Base-by-base conservation (phyloP, 495 filamentous ascomycete genomes). In the Glarea lozoyensis region DNA sequence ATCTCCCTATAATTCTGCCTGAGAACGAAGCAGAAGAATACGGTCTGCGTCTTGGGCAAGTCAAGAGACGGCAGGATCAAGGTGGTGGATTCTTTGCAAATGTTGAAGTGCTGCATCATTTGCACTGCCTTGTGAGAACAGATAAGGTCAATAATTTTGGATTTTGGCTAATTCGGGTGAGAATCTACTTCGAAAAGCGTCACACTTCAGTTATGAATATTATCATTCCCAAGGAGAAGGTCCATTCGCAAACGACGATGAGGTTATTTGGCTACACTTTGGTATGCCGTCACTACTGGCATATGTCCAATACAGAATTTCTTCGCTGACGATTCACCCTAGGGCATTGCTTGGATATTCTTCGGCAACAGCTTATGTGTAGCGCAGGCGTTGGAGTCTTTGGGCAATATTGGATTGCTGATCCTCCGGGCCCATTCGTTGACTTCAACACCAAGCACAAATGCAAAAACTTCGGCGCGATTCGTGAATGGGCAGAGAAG, bases 331-430 rank as follows among this genome's bases (percentile, higher is more conserved):
- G 7, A n/a, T 29, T 7, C n/a, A n/a, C 25, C n/a, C n/a, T 29
- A 73, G 37, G 66, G 24, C 70, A 78, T 47, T 76, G 73, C 43
- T 57, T 75, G 1, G 73, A 76, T 52, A 68, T 69, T 4, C 33
- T 75, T 33, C 65, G 72, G 7, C 70, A 75, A 37, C 61, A 72
- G 32, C 60, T 76, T 21, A 76, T 76, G 71, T 76, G 72, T 52
- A 67, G 62, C 3, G 56, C 65, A 11, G 73, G 75, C 40, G 64
- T 63, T 9, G 68, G 63, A 9, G 64, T 75, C 0, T 44, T 75
- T 2, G 72, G 70, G 4, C 68, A 75, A 43, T 59, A 75, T 19
- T 76, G 66, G 74, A 5, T 60, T 46, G 0, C 64, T 18, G 53
- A 59, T 0, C 48, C 61, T 2, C 70, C 72, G 1, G 50, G 48